phyloP scores from a whole-genome alignment of 1,139 yeast species.

The Casaregolazyma lundiana region DNA sequence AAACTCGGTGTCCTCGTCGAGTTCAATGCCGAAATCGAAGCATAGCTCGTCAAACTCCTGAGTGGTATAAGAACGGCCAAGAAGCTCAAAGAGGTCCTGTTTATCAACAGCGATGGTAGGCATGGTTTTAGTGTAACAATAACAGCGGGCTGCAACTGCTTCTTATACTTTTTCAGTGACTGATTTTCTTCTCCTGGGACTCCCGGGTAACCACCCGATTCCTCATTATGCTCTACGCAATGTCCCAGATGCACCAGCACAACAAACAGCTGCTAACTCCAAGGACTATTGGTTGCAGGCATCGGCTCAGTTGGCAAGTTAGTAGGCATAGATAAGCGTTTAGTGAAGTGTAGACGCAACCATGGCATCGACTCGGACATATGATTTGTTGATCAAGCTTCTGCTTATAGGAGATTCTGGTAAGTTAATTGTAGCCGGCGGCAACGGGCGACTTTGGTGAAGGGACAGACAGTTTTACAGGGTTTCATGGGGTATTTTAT shows the following conservation, averaged over 20 bases:
- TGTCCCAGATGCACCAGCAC: not conserved
- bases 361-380: constrained; percentile 58
- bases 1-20: constrained; percentile 77
- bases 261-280: constrained; percentile 1
- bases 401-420: constrained; percentile 93
- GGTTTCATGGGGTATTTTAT: not conserved
- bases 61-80: constrained; percentile 78
- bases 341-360: not conserved
- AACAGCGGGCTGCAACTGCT: not conserved
- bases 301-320: too few relatives aligned
- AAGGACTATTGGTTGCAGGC: too few relatives aligned
- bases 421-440: constrained; percentile 26
- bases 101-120: constrained; percentile 97
- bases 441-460: not conserved
- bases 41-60: constrained; percentile 95
- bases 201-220: not conserved
- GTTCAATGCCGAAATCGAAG: constrained; percentile 94
- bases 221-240: not conserved
- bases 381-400: constrained; percentile 91
- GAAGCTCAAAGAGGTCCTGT: constrained; percentile 76
- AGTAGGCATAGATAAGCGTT: too few relatives aligned
- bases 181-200: too few relatives aligned
- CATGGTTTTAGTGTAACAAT: constrained; percentile 54
- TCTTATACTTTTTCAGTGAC: not conserved
- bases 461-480: not conserved